Evolutionary conservation across 1,139 yeast genomes (phyloP).

Genomic region (Ogataea hybrid): DNA sequence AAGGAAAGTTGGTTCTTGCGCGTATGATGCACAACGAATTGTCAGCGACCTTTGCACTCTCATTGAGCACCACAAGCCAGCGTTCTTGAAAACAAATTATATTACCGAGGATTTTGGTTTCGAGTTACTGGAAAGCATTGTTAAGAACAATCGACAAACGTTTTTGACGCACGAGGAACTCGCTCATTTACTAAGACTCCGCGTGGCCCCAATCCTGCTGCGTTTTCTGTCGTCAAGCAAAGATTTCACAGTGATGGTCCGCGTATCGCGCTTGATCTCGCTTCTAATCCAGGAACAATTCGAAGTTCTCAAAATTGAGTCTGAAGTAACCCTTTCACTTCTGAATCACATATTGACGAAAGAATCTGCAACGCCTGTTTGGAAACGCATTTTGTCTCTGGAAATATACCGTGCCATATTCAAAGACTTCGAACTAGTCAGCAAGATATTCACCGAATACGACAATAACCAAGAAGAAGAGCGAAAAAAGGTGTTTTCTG

Average conservation of each 20-base stretch:
- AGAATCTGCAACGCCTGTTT: slow-evolving; percentile 48
- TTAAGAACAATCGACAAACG: slow-evolving; percentile 50
- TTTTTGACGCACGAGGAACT: slow-evolving; percentile 65
- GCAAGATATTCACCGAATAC: slow-evolving; percentile 56
- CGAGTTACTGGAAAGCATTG: slow-evolving; percentile 73
- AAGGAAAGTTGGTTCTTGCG: slow-evolving; percentile 46
- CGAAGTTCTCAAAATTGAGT: slow-evolving; percentile 62
- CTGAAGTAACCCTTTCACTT: slow-evolving; percentile 75
- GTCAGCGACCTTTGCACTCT: slow-evolving; percentile 70
- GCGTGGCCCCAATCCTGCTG: slow-evolving; percentile 72
- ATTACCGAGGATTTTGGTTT: slow-evolving; percentile 70
- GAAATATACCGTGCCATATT: slow-evolving; percentile 68
- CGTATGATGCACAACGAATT: slow-evolving; percentile 68
- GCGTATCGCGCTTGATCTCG: slow-evolving; percentile 70
- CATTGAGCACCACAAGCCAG: slow-evolving; percentile 57
- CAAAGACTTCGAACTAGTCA: slow-evolving; percentile 51
- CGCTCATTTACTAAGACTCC: slow-evolving; percentile 58
- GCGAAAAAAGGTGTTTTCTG: slow-evolving; percentile 61
- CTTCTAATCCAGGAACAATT: slow-evolving; percentile 62
- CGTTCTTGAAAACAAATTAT: slow-evolving; percentile 48
- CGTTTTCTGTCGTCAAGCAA: slow-evolving; percentile 61
- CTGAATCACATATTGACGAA: slow-evolving; percentile 62
- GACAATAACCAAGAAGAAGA: slow-evolving; percentile 51
- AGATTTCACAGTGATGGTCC: slow-evolving; percentile 64
- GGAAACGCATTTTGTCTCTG: slow-evolving; percentile 73